Conservation (phyloP, 768 basidiomycete genomes). For the Pleurotus giganteus region DNA sequence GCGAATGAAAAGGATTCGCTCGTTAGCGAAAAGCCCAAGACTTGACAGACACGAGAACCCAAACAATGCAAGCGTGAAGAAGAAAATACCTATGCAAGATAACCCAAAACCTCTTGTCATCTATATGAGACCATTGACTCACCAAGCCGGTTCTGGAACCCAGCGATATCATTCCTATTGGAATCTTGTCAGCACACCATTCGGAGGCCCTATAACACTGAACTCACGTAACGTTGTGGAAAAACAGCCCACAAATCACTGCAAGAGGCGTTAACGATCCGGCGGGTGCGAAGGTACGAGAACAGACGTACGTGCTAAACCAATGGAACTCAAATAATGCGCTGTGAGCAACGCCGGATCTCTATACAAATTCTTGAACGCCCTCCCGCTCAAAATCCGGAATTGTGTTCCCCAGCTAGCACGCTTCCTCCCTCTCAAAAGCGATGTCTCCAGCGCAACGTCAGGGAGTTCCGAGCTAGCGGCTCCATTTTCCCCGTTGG, state of each 20-base stretch:
- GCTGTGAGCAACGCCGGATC: slow-evolving; percentile 90
- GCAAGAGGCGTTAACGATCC: not conserved
- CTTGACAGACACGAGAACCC: slow-evolving; percentile 97
- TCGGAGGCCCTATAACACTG: not conserved
- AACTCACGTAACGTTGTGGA: slow-evolving; percentile 76
- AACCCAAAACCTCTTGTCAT: not conserved
- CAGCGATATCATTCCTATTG: slow-evolving; percentile 83
- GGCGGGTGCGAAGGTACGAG: slow-evolving; percentile 2
- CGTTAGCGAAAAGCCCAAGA: slow-evolving; percentile 90
- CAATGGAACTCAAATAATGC: slow-evolving; percentile 85
- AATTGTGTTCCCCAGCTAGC: slow-evolving; percentile 92
- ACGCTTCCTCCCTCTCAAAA: slow-evolving; percentile 71
- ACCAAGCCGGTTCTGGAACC: slow-evolving; percentile 95
- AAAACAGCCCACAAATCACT: slow-evolving; percentile 95
- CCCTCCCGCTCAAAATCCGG: slow-evolving; percentile 88
- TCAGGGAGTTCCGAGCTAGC: slow-evolving; percentile 52
- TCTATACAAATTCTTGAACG: slow-evolving; percentile 97
- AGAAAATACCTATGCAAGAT: slow-evolving; percentile 71
- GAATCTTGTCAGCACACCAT: not conserved
- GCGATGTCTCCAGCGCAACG: slow-evolving; percentile 61
- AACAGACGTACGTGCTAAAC: slow-evolving; percentile 68
- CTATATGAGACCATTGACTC: slow-evolving; percentile 13
- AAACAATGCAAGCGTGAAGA: slow-evolving; percentile 95
- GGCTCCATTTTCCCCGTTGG: slow-evolving; percentile 21
- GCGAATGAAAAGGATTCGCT: slow-evolving; percentile 96